Conservation (phyloP, 169 alveolate genomes). For the Plasmodium berghei region DNA sequence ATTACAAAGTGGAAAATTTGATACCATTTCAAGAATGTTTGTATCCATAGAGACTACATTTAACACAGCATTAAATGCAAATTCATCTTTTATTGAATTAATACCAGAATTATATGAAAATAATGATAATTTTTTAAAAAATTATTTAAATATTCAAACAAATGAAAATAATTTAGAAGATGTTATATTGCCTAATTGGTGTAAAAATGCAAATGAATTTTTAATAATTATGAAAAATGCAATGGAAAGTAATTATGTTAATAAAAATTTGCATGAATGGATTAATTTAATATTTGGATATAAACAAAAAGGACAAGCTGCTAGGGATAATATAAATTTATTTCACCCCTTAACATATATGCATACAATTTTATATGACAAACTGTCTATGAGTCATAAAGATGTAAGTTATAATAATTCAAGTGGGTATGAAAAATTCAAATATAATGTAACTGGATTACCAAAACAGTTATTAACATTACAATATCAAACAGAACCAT, state of each 20-base stretch:
- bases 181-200: slow-evolving; percentile 93
- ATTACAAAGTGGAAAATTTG: slow-evolving; percentile 94
- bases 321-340: slow-evolving; percentile 84
- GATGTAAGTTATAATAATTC: neutral
- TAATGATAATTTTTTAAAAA: slow-evolving; percentile 89
- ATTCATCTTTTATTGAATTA: slow-evolving; percentile 92
- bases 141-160: slow-evolving; percentile 85
- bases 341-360: slow-evolving; percentile 93
- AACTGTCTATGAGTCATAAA: slow-evolving; percentile 13
- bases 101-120: slow-evolving; percentile 95
- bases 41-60: slow-evolving; percentile 82
- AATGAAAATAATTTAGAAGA: slow-evolving; percentile 86
- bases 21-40: slow-evolving; percentile 88
- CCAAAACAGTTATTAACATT: no score
- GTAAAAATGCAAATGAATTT: slow-evolving; percentile 82
- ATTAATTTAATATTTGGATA: slow-evolving; percentile 97
- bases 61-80: slow-evolving; percentile 83
- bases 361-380: slow-evolving; percentile 77
- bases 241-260: slow-evolving; percentile 95
- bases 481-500: no score
- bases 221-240: slow-evolving; percentile 90
- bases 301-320: slow-evolving; percentile 84
- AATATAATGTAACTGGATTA: no score
- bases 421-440: slow-evolving; percentile 55
- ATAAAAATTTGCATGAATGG: slow-evolving; percentile 94